Percentiles rank a stretch among this genome's conserved stretches.
Conservation (phyloP, 2,329 filamentous ascomycete species). For the Colletotrichum sp. region DNA sequence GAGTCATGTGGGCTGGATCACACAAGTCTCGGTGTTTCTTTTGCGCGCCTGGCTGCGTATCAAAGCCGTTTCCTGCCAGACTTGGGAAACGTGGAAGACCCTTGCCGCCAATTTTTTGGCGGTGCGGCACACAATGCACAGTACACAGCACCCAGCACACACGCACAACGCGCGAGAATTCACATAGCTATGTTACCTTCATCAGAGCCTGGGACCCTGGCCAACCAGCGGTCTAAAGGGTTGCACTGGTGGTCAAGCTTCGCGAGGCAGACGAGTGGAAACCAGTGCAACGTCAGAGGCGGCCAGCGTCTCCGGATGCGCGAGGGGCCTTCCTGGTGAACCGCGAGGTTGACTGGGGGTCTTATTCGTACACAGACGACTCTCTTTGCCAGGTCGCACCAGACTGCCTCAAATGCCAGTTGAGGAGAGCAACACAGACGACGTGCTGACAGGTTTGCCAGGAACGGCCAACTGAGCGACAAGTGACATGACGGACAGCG, state of each 20-base stretch:
- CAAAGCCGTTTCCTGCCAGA: conserved; percentile 16
- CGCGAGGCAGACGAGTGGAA: conserved; percentile 3
- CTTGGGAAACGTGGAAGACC: neutral
- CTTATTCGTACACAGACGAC: conserved; percentile 1
- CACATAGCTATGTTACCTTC: neutral
- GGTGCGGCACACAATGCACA: neutral
- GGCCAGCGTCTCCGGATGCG: conserved; percentile 20
- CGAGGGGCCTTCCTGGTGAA: conserved; percentile 19
- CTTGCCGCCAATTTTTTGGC: neutral
- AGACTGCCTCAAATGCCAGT: neutral
- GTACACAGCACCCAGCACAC: neutral
- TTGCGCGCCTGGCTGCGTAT: neutral
- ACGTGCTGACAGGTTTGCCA: neutral
- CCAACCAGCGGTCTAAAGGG: conserved; percentile 16
- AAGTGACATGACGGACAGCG: neutral
- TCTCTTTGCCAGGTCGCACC: neutral
- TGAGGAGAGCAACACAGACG: neutral
- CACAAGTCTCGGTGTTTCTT: neutral
- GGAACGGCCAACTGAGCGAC: neutral
- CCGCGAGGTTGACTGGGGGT: conserved; percentile 4
- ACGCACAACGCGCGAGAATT: neutral
- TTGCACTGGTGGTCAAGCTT: conserved; percentile 10
- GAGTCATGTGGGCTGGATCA: neutral
- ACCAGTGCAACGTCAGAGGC: conserved; percentile 18
- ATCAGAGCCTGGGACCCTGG: neutral